Conservation (phyloP, 345 rosid species). For the Lepidium aucheri region DNA sequence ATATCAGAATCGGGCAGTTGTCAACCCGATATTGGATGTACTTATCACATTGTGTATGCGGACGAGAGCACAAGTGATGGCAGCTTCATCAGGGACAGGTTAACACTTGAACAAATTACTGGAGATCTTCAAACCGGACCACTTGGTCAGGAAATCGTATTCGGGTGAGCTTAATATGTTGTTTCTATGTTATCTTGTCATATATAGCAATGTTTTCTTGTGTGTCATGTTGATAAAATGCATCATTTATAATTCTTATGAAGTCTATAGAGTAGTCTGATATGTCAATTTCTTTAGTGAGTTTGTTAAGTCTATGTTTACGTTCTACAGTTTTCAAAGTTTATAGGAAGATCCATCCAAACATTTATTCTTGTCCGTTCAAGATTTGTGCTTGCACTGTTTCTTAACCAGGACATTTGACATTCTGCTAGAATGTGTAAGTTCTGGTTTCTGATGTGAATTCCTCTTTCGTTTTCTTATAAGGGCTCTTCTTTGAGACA, state of each 20-base stretch:
- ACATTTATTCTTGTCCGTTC: not conserved
- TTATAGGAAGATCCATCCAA: no score
- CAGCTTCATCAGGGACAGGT: conserved; percentile 49
- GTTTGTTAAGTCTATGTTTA: no score
- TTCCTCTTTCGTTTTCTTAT: not conserved
- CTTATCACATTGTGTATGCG: conserved; percentile 60
- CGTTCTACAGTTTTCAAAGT: no score
- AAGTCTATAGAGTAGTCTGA: no score
- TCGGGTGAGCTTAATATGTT: conserved; percentile 45
- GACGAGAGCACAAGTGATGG: conserved; percentile 80
- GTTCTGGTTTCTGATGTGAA: not conserved
- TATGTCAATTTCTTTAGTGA: no score
- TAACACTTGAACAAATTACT: conserved; percentile 41
- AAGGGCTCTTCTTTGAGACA: conserved; percentile 17
- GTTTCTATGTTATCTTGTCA: not conserved
- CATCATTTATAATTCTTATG: no score
- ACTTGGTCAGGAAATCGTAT: conserved; percentile 43
- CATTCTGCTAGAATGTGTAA: not conserved
- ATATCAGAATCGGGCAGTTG: conserved; percentile 44
- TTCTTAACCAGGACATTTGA: not conserved
- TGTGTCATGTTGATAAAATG: not conserved
- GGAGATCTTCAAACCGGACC: conserved; percentile 45
- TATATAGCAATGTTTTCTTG: not conserved
- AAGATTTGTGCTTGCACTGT: not conserved
- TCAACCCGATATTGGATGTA: conserved; percentile 36